A percentile compares a stretch with the other conserved stretches of the same genome.
Conservation (phyloP, 352 stramenopile genomes). For the Phytophthora pseudosyringae region DNA sequence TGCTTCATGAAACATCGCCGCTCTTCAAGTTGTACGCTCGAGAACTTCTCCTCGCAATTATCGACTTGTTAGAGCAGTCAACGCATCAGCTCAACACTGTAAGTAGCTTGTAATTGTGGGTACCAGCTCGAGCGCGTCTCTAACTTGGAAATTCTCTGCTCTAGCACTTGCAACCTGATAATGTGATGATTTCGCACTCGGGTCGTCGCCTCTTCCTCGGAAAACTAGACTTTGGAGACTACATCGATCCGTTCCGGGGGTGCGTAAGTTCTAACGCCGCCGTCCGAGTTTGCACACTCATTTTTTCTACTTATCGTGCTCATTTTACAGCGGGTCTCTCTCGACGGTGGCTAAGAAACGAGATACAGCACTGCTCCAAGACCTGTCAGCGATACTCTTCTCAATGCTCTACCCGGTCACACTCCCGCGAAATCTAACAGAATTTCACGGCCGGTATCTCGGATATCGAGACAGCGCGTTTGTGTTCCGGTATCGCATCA, state of each 20-base stretch:
- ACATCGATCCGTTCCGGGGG: slow-evolving; percentile 25
- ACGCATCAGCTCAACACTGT: slow-evolving; percentile 21
- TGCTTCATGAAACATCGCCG: slow-evolving; percentile 16
- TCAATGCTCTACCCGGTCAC: slow-evolving; percentile 28
- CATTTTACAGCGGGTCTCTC: not conserved
- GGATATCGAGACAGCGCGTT: not conserved
- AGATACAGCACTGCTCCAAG: slow-evolving; percentile 25
- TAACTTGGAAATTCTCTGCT: slow-evolving; percentile 7
- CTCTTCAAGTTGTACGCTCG: slow-evolving; percentile 30
- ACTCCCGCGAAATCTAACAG: slow-evolving; percentile 20
- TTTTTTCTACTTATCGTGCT: not conserved
- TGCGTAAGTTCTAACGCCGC: not conserved
- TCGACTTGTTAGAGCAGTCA: slow-evolving; percentile 28
- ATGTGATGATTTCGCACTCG: slow-evolving; percentile 34
- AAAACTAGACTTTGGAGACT: slow-evolving; percentile 31
- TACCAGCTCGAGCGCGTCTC: not conserved
- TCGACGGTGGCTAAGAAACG: not conserved
- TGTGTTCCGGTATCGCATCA: slow-evolving; percentile 2
- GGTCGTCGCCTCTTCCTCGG: slow-evolving; percentile 28
- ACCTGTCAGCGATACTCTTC: slow-evolving; percentile 29
- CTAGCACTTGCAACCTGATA: slow-evolving; percentile 19
- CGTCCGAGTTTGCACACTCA: not conserved
- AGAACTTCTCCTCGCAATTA: slow-evolving; percentile 24
- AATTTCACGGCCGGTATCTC: slow-evolving; percentile 15
- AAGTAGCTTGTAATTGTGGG: not conserved